Conservation (phyloP, 345 rosid species). For the Aurinia saxatilis region DNA sequence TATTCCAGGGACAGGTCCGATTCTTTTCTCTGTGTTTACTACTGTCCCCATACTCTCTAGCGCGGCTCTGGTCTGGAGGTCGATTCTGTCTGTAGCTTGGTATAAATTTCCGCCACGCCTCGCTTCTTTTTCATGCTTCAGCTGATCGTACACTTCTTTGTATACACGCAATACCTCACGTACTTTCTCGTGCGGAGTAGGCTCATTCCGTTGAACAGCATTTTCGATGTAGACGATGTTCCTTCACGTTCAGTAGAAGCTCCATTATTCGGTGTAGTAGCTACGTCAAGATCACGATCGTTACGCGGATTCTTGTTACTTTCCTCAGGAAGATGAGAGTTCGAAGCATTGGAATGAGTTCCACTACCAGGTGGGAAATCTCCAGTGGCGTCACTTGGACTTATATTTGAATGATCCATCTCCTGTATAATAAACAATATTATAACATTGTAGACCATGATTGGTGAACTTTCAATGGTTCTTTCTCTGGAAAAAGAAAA, state of each 20-base stretch:
- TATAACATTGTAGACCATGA: too few species aligned
- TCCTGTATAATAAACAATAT: too few species aligned
- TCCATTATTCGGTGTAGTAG: neutral
- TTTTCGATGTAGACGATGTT: too few species aligned
- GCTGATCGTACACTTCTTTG: too few species aligned
- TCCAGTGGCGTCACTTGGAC: neutral
- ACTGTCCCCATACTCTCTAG: slow-evolving; percentile 42
- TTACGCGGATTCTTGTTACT: neutral
- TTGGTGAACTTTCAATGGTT: too few species aligned
- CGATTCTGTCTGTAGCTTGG: slow-evolving; percentile 38
- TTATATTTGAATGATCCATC: too few species aligned
- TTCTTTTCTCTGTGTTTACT: slow-evolving; percentile 38
- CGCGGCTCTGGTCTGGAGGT: slow-evolving; percentile 36
- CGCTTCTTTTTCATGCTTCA: slow-evolving; percentile 63
- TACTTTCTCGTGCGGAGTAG: too few species aligned
- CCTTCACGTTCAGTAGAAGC: neutral
- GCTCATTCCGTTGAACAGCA: too few species aligned
- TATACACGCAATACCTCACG: too few species aligned
- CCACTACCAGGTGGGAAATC: slow-evolving; percentile 16
- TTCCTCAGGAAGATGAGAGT: neutral
- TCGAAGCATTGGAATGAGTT: neutral
- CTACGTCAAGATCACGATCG: neutral
- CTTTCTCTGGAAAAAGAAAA: too few species aligned
- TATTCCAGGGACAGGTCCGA: slow-evolving; percentile 76
- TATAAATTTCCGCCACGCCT: slow-evolving; percentile 21